Base-by-base conservation (phyloP, 306 rosid genomes). In the Cicer cuneatum region DNA sequence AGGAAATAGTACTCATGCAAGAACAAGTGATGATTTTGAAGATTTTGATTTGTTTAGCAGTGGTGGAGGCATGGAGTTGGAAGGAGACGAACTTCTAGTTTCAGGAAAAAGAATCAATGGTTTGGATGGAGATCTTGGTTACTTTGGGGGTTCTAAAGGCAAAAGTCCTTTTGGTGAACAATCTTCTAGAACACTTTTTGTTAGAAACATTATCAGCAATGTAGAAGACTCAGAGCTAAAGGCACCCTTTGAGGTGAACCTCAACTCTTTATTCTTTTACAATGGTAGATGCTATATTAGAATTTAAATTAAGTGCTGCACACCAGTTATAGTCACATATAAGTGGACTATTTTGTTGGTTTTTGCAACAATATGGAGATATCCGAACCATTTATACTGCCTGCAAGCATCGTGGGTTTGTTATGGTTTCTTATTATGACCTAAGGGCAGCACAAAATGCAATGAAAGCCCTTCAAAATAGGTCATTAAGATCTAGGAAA, bases 31-130 rank as follows among this genome's bases (percentile, higher is more conserved):
- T 42, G 94, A 87, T 69, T 81, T 76, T 45, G 97, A 91, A 79
- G 97, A 91, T 75, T 87, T 85, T 81, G 97, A 90, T 83, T 75
- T 91, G 76, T 91, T 91, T 80, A 91, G 97, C 79, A 87, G 90
- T 45, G 87, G 88, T 1, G 97, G 97, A 38, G 97, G 97, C 73
- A 69, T 91, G 92, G 97, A 91, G 65, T 68, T 91, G 78, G 97
- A 86, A 83, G 94, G 84, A 46, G 94, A 87, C 58, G 86, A 78
- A 52, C 81, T 8, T 70, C 69, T 75, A 42, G 56, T 39, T 78
- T 62, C 69, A 15, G 87, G 82, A 21, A 81, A 80, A 70, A 70
- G 77, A 65, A 74, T 72, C 70, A 63, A 76, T 51, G 61, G 41
- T 51, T 7, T 75, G 47, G 81, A 84, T 64, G 91, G 81, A 64